Percentiles rank a stretch among this genome's conserved stretches.
These are phyloP conservation scores for Asparagopsis taxiformis DNA, from an alignment of 31 red algal genomes.

Conservation along the genomic window DNA sequence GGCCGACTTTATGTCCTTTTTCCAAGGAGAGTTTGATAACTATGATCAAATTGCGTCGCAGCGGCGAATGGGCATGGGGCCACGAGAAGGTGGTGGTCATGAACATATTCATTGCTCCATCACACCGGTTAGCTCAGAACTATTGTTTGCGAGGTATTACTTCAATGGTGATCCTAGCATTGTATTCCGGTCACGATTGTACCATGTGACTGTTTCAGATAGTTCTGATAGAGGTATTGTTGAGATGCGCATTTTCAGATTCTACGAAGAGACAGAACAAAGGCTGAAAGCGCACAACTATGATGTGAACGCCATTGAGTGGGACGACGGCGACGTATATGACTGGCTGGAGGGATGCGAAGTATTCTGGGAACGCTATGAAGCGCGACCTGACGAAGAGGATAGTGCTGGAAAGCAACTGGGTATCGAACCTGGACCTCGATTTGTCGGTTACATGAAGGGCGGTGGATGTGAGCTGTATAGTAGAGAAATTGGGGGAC, in stretches of 20 bases:
- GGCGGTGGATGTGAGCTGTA: slow-evolving; percentile 83
- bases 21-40: slow-evolving; percentile 93
- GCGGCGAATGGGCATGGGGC: slow-evolving; percentile 32
- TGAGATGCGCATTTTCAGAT: slow-evolving; percentile 89
- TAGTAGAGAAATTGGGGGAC: slow-evolving; percentile 57
- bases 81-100: slow-evolving; percentile 88
- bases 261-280: slow-evolving; percentile 75
- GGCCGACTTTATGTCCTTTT: slow-evolving; percentile 44
- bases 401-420: slow-evolving; percentile 32
- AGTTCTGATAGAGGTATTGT: slow-evolving; percentile 41
- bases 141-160: slow-evolving; percentile 90
- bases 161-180: slow-evolving; percentile 78
- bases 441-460: slow-evolving; percentile 88
- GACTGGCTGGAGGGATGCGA: slow-evolving; percentile 89
- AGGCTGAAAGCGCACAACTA: slow-evolving; percentile 56
- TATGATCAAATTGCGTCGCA: slow-evolving; percentile 67
- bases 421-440: slow-evolving; percentile 51
- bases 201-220: slow-evolving; percentile 33
- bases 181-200: slow-evolving; percentile 83
- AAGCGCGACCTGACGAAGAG: slow-evolving; percentile 8
- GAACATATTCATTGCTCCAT: slow-evolving; percentile 93
- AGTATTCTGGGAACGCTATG: slow-evolving; percentile 86
- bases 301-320: slow-evolving; percentile 54
- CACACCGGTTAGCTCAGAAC: slow-evolving; percentile 19
- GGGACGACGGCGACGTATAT: slow-evolving; percentile 67